Conservation (phyloP, 345 rosid genomes). For the Euphorbia lathyris region DNA sequence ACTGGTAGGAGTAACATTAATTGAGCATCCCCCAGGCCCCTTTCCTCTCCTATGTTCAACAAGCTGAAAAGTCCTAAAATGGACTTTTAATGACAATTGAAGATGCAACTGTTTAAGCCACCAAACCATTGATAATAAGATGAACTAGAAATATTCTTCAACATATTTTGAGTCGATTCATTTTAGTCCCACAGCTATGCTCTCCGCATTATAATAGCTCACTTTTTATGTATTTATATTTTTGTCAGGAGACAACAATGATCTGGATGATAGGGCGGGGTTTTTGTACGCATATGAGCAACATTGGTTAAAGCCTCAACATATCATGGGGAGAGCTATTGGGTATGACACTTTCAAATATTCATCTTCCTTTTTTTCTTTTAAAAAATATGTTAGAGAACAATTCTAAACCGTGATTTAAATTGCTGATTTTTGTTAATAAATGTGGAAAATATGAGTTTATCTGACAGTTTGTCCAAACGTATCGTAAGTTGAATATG, state of each 20-base stretch:
- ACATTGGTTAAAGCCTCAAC: slow-evolving; percentile 77
- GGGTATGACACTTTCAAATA: slow-evolving; percentile 47
- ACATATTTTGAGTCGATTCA: not conserved
- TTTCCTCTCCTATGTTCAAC: not conserved
- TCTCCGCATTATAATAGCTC: slow-evolving; percentile 2
- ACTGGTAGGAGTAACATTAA: not conserved
- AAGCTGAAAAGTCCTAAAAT: not conserved
- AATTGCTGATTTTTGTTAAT: not conserved
- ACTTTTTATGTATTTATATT: not conserved
- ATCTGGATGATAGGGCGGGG: slow-evolving; percentile 61
- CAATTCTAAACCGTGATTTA: not conserved
- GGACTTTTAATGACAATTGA: not conserved
- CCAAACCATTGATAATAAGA: not conserved
- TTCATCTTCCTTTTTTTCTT: not conserved
- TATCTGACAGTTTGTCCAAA: not conserved
- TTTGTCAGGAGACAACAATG: slow-evolving; percentile 59
- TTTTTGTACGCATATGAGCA: slow-evolving; percentile 81
- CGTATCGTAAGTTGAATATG: too few relatives aligned
- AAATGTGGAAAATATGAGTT: not conserved
- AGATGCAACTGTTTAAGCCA: not conserved
- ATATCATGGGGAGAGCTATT: slow-evolving; percentile 89
- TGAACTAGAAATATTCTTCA: not conserved
- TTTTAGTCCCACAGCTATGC: not conserved
- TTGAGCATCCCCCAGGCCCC: not conserved
- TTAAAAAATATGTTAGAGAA: not conserved